These are phyloP conservation scores for Mycena filopes DNA, from an alignment of 768 basidiomycete species.

Conservation along the genomic window DNA sequence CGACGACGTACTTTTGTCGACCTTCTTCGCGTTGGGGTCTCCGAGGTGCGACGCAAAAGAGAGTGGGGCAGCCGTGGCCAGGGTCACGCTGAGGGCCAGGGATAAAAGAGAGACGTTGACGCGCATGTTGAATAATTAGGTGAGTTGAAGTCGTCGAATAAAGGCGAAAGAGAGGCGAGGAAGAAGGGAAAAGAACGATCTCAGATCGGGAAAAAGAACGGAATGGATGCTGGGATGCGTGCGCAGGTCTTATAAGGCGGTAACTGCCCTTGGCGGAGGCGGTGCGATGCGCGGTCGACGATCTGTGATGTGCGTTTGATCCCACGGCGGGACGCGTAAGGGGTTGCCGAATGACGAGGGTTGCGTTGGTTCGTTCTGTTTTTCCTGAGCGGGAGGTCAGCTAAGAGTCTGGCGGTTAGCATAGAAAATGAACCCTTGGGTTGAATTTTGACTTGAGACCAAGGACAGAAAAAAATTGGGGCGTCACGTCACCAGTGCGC, in stretches of 20 bases:
- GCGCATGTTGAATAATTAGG: conserved; percentile 4
- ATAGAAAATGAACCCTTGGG: no score
- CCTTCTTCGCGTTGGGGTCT: conserved; percentile 1
- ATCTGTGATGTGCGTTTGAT: no score
- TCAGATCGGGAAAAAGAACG: conserved; percentile 14
- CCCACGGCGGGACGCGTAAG: no score
- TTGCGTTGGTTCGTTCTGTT: no score
- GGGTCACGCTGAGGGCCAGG: background rate
- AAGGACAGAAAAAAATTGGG: no score
- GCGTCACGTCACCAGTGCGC: no score
- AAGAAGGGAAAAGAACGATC: conserved; percentile 6
- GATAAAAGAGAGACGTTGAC: conserved; percentile 16
- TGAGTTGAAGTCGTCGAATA: background rate
- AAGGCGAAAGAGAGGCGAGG: background rate
- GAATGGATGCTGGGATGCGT: background rate
- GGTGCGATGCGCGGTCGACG: no score
- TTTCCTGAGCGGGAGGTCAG: no score
- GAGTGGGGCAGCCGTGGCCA: conserved; percentile 15
- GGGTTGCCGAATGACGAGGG: no score
- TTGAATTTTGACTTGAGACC: no score
- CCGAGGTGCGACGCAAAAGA: background rate
- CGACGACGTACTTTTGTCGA: background rate
- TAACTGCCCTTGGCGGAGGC: no score
- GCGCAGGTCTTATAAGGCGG: background rate
- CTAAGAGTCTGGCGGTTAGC: no score